phyloP scores from a whole-genome alignment of 805 yeast species.

The Nakazawaea anatomiae region DNA sequence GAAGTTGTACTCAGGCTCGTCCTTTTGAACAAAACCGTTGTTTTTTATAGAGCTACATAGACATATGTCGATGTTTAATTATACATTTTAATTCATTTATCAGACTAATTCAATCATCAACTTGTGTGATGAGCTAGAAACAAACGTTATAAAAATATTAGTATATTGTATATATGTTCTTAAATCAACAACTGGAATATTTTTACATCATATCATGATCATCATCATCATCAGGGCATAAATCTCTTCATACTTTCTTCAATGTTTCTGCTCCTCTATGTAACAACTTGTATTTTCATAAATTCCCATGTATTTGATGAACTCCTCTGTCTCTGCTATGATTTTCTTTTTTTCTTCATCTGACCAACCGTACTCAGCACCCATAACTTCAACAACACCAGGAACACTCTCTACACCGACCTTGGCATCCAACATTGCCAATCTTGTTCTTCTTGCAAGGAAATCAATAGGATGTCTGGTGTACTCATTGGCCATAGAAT shows the following conservation, averaged over 20 bases:
- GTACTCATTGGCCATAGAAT: slow-evolving; percentile 77
- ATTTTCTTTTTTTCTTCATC: slow-evolving; percentile 49
- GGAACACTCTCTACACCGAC: slow-evolving; percentile 79
- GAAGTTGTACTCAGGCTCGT: slow-evolving; percentile 29
- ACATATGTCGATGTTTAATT: too few relatives aligned
- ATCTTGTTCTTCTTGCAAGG: slow-evolving; percentile 87
- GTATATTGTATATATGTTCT: too few relatives aligned
- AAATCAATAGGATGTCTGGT: slow-evolving; percentile 85
- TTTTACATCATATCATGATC: background rate
- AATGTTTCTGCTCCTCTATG: slow-evolving; percentile 11
- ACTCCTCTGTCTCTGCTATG: slow-evolving; percentile 44
- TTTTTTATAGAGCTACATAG: too few relatives aligned
- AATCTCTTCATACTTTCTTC: background rate
- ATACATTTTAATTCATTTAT: too few relatives aligned
- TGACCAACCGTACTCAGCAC: slow-evolving; percentile 71
- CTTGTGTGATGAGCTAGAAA: too few relatives aligned
- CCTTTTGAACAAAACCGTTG: background rate
- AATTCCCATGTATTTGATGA: slow-evolving; percentile 59
- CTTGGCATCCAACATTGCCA: slow-evolving; percentile 84
- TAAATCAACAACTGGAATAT: too few relatives aligned
- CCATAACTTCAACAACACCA: slow-evolving; percentile 82
- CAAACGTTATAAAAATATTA: too few relatives aligned
- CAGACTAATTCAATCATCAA: too few relatives aligned
- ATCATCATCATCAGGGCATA: background rate
- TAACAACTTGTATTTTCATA: slow-evolving; percentile 10